Evolutionary conservation across 139 green algal species (phyloP).

Genomic region (Tetraselmis striata): DNA sequence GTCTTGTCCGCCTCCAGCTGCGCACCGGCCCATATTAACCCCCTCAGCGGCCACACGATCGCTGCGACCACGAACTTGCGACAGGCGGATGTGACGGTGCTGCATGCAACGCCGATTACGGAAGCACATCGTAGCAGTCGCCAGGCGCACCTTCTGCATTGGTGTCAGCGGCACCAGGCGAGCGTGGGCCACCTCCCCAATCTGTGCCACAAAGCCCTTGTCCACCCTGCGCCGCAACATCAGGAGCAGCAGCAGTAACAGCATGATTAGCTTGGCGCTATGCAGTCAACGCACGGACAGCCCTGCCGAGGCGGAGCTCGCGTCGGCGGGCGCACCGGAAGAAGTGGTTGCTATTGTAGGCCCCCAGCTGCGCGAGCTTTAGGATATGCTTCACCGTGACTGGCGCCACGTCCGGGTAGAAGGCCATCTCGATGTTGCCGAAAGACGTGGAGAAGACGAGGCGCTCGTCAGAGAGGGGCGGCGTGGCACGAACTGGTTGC

Average conservation of each 20-base stretch:
- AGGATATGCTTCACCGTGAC: slow-evolving; percentile 73
- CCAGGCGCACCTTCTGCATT: slow-evolving; percentile 34
- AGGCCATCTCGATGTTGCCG: slow-evolving; percentile 73
- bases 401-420: slow-evolving; percentile 66
- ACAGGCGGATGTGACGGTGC: too few relatives aligned
- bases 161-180: slow-evolving; percentile 40
- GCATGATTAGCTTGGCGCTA: too few relatives aligned
- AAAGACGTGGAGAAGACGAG: slow-evolving; percentile 53
- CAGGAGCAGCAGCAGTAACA: too few relatives aligned
- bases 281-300: too few relatives aligned
- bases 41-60: too few relatives aligned
- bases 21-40: too few relatives aligned
- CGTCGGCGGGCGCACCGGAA: slow-evolving; percentile 61
- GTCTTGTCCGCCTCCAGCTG: slow-evolving; percentile 49
- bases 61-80: too few relatives aligned
- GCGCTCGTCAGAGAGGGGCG: slow-evolving; percentile 17
- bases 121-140: too few relatives aligned
- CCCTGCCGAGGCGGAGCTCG: too few relatives aligned
- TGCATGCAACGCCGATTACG: too few relatives aligned
- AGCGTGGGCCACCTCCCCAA: slow-evolving; percentile 51
- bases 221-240: slow-evolving; percentile 54
- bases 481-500: too few relatives aligned
- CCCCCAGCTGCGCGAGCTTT: slow-evolving; percentile 53
- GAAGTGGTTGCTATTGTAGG: slow-evolving; percentile 79
- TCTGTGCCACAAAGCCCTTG: slow-evolving; percentile 89